Base-by-base conservation (phyloP, 495 filamentous ascomycete species). In the Xylona heveae region DNA sequence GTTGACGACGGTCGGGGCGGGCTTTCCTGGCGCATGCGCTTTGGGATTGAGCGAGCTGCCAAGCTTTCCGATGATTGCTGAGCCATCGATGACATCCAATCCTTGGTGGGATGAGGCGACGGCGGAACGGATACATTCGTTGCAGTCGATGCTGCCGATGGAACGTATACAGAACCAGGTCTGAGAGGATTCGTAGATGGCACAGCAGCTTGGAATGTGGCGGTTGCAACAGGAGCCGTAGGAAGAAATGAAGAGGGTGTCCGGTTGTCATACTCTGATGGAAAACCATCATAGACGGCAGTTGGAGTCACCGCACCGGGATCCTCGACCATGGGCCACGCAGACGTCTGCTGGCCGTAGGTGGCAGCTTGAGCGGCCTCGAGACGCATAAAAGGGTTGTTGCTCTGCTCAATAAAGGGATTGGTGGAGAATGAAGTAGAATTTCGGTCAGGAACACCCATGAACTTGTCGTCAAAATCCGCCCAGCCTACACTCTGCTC, bases 1-100 rank as follows among this genome's bases (percentile, higher is more conserved):
- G 85, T 76, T 35, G 82, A 80, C 53, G 77, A 76, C 26, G 81
- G 74, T 33, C 78, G 67, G 48, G 74, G 80, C 4, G 82, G 79
- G 47, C 74, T 85, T 45, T 61, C 57, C 24, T 65, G 63, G 29
- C 68, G 60, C 51, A 70, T 68, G 43, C 79, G 68, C 57, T 77
- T 85, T 4, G 70, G 59, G 51, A 78, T 60, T 0, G 71, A 64
- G 30, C 62, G 63, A 12, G 56, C 50, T 34, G 76, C 70, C 19
- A 66, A 54, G 36, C 67, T 44, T 25, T 69, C 66, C 23, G 63
- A 58, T 21, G 62, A 54, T 6, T 62, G n/a, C n/a, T n/a, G n/a
- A n/a, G n/a, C 31, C 7, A 23, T 33, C 8, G 33, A 6, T 4
- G 33, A 24, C 24, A 35, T 28, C 23, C 23, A 25, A n/a, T 35